Percentiles rank a stretch among this genome's conserved stretches.
phyloP scores from a whole-genome alignment of 139 green algal species.

The Chlamydomonas incerta region DNA sequence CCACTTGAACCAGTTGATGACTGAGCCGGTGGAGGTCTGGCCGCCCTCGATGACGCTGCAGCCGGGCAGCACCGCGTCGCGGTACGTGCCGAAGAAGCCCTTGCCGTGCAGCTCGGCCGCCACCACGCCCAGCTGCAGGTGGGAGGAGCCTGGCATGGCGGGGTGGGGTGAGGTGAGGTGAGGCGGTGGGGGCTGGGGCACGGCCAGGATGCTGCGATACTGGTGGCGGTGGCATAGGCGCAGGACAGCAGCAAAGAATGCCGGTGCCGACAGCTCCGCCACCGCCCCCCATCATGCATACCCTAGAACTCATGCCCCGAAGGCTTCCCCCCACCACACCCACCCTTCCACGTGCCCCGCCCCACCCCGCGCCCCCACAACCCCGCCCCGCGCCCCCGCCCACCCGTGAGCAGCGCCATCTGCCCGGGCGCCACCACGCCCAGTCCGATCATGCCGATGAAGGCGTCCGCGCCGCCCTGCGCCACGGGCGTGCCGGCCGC shows the following conservation, averaged over 20 bases:
- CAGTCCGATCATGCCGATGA: conserved; percentile 87
- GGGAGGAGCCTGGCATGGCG: conserved; percentile 63
- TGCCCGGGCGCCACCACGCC: conserved; percentile 74
- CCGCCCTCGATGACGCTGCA: conserved; percentile 84
- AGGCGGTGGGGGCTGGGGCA: too few relatives aligned
- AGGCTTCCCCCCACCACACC: too few relatives aligned
- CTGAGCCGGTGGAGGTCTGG: conserved; percentile 82
- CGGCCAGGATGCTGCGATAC: too few relatives aligned
- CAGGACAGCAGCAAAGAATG: too few relatives aligned
- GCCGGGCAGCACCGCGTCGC: conserved; percentile 71
- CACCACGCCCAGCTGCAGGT: conserved; percentile 83
- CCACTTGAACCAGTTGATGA: conserved; percentile 65
- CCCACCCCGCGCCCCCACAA: neutral
- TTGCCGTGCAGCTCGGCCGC: conserved; percentile 59
- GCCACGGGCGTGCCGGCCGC: conserved; percentile 72
- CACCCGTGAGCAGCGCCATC: conserved; percentile 85
- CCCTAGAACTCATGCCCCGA: too few relatives aligned
- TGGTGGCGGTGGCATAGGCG: too few relatives aligned
- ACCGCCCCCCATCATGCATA: too few relatives aligned
- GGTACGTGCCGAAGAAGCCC: conserved; percentile 86
- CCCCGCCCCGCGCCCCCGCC: neutral
- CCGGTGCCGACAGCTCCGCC: too few relatives aligned
- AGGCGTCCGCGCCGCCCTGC: conserved; percentile 78
- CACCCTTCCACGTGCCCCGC: neutral
- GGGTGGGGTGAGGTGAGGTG: neutral